phyloP scores from a whole-genome alignment of 164 flowering plant genomes.

The Aristolochia fimbriata region DNA sequence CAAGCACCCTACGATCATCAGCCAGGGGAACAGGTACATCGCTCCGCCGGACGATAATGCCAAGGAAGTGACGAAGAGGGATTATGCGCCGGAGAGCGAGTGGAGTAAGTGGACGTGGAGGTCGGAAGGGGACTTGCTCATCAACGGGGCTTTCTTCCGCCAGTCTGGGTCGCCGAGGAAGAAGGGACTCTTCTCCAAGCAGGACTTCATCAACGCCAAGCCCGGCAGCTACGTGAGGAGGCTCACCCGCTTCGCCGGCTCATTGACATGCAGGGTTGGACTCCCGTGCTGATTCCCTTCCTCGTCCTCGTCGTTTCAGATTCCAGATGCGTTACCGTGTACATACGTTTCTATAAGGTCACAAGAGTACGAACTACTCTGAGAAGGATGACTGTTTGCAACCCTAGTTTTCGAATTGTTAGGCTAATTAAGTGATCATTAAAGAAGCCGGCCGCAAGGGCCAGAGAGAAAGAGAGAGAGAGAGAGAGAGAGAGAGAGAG shows the following conservation, averaged over 20 bases:
- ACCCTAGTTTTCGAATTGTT: no score
- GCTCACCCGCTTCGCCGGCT: conserved; percentile 33
- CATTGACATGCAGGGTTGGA: conserved; percentile 22
- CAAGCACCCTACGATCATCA: conserved; percentile 54
- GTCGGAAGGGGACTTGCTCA: conserved; percentile 50
- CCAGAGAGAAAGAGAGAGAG: not conserved
- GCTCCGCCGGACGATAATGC: conserved; percentile 31
- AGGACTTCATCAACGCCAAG: conserved; percentile 24
- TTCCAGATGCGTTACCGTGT: no score
- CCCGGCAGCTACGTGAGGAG: conserved; percentile 25
- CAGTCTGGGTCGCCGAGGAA: conserved; percentile 26
- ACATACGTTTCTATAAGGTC: no score
- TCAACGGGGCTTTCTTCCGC: conserved; percentile 66
- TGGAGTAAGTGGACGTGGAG: conserved; percentile 73
- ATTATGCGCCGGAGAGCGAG: conserved; percentile 21
- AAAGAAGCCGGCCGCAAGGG: no score
- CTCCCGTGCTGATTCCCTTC: conserved; percentile 27
- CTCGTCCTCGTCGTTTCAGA: no score
- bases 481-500: conserved; percentile 2
- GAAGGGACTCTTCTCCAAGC: conserved; percentile 3
- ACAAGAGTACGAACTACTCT: not conserved
- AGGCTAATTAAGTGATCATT: no score
- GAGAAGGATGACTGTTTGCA: not conserved
- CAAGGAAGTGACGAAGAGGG: conserved; percentile 78
- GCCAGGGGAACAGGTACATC: conserved; percentile 73